These are phyloP conservation scores for Lactifluus hygrophoroides DNA, from an alignment of 768 basidiomycete species.

Conservation along the genomic window DNA sequence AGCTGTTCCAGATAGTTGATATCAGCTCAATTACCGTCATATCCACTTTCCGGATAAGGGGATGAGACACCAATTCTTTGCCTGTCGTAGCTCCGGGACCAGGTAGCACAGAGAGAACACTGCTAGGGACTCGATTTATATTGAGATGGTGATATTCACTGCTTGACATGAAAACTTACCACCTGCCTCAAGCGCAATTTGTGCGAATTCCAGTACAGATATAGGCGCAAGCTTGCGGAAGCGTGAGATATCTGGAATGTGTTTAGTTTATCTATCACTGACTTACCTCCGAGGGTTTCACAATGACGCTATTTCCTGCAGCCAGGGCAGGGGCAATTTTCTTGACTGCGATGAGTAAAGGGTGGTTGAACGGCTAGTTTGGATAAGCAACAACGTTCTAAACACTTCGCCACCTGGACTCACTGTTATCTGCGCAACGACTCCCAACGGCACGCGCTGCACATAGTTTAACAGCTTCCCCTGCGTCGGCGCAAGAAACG, in stretches of 20 bases:
- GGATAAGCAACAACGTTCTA: background rate
- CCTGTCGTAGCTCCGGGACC: conserved; percentile 63
- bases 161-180: conserved; percentile 32
- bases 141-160: background rate
- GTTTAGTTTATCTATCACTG: background rate
- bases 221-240: conserved; percentile 60
- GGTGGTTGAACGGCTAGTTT: conserved; percentile 77
- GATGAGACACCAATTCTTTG: conserved; percentile 53
- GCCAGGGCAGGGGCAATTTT: conserved; percentile 83
- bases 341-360: conserved; percentile 80
- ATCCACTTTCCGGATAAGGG: conserved; percentile 70
- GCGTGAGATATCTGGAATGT: background rate
- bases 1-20: background rate
- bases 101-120: conserved; percentile 65
- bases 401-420: conserved; percentile 14
- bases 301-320: conserved; percentile 74
- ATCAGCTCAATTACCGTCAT: conserved; percentile 49
- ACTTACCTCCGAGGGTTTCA: conserved; percentile 70
- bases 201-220: conserved; percentile 68
- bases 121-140: conserved; percentile 52
- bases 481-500: conserved; percentile 67
- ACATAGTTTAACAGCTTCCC: conserved; percentile 76
- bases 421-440: conserved; percentile 85
- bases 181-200: conserved; percentile 56
- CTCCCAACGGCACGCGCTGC: conserved; percentile 70